Evolutionary conservation across 2,329 filamentous ascomycete genomes (phyloP).

Genomic region (Cladosporium sp.): DNA sequence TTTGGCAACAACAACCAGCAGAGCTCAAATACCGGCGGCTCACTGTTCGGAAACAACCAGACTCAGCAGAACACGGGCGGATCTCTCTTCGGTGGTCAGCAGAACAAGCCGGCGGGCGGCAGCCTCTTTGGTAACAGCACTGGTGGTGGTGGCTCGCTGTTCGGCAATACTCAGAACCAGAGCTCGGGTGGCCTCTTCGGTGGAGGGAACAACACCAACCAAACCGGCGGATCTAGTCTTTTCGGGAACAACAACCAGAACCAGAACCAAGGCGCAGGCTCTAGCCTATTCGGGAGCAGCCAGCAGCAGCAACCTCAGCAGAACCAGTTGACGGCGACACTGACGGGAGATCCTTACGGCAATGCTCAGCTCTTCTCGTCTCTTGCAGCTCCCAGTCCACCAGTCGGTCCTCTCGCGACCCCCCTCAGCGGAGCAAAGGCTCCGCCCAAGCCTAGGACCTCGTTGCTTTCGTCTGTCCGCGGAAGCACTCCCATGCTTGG

Average conservation of each 20-base stretch:
- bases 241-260: conserved; percentile 39
- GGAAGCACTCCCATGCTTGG: conserved; percentile 7
- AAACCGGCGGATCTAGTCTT: conserved; percentile 28
- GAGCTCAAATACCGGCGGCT: conserved; percentile 13
- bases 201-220: conserved; percentile 33
- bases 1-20: conserved; percentile 22
- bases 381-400: conserved; percentile 57
- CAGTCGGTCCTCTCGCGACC: conserved; percentile 85
- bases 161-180: conserved; percentile 40
- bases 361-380: conserved; percentile 79
- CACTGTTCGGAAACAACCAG: conserved; percentile 40
- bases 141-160: conserved; percentile 35
- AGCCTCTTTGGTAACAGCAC: conserved; percentile 38
- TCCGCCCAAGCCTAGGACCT: conserved; percentile 26
- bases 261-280: conserved; percentile 35
- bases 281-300: conserved; percentile 48
- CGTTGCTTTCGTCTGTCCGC: conserved; percentile 16
- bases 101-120: conserved; percentile 21
- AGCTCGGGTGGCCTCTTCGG: conserved; percentile 11
- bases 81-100: conserved; percentile 22
- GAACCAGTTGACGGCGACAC: conserved; percentile 48
- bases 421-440: conserved; percentile 64
- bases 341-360: conserved; percentile 85
- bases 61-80: conserved; percentile 45
- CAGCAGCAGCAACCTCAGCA: conserved; percentile 47